These are phyloP conservation scores for Ophiosphaerella narmari DNA, from an alignment of 2,329 filamentous ascomycete genomes.

Conservation along the genomic window DNA sequence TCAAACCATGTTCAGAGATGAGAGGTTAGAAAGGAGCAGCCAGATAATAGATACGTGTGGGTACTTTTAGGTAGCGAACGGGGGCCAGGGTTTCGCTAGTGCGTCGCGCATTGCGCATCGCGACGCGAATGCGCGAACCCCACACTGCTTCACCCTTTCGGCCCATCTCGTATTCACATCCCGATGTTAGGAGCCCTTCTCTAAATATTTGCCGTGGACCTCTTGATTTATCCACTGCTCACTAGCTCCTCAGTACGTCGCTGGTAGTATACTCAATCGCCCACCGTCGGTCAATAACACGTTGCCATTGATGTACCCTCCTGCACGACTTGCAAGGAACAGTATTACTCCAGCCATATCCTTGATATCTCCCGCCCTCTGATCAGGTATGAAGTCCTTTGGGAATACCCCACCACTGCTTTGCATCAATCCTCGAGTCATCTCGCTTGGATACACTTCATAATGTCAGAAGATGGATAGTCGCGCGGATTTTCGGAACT, in stretches of 20 bases:
- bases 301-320: constrained; percentile 59
- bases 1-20: background rate
- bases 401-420: background rate
- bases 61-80: no score
- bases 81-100: no score
- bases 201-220: no score
- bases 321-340: constrained; percentile 56
- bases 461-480: background rate
- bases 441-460: constrained; percentile 10
- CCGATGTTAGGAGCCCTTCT: no score
- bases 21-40: no score
- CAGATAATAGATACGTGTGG: no score
- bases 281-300: constrained; percentile 54
- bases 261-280: constrained; percentile 31
- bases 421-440: background rate
- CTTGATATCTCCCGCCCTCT: constrained; percentile 53
- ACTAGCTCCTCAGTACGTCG: constrained; percentile 22
- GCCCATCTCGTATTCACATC: no score
- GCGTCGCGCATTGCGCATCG: no score
- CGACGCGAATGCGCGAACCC: no score
- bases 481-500: constrained; percentile 14
- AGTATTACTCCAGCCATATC: constrained; percentile 56
- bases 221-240: no score
- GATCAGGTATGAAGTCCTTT: constrained; percentile 19
- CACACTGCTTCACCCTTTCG: no score